phyloP scores from a whole-genome alignment of 1,139 yeast genomes.

The Hemisphaericaspora lyxosophila region DNA sequence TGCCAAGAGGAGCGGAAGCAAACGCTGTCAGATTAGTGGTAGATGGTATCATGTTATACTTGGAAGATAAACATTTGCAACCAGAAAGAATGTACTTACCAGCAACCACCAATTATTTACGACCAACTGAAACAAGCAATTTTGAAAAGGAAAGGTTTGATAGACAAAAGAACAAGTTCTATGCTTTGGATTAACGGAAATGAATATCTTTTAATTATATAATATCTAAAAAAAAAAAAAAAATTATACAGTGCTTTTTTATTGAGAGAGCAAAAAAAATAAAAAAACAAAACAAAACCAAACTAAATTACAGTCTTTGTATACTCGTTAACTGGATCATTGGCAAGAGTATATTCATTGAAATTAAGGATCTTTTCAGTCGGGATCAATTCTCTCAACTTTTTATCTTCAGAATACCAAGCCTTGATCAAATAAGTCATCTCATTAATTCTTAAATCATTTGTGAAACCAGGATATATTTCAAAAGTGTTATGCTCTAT shows the following conservation, averaged over 20 bases:
- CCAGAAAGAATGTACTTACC: constrained; percentile 17
- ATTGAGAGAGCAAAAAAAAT: no score
- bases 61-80: constrained; percentile 18
- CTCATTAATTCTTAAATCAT: constrained; percentile 43
- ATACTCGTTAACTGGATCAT: constrained; percentile 48
- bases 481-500: constrained; percentile 64
- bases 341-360: constrained; percentile 38
- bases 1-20: constrained; percentile 71
- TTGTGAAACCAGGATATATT: constrained; percentile 44
- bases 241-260: constrained; percentile 3
- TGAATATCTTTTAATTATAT: background rate
- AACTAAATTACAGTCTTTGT: constrained; percentile 20
- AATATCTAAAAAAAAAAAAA: background rate
- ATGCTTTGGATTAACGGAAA: constrained; percentile 37
- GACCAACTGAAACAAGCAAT: constrained; percentile 26
- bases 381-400: constrained; percentile 53
- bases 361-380: constrained; percentile 33
- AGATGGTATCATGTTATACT: constrained; percentile 59
- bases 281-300: constrained; percentile 5
- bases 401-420: constrained; percentile 68
- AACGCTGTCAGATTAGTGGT: constrained; percentile 66
- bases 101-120: constrained; percentile 17
- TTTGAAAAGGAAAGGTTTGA: constrained; percentile 44
- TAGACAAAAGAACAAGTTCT: constrained; percentile 51
- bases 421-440: constrained; percentile 60